Percentiles rank a stretch among this genome's conserved stretches.
Conservation (phyloP, 768 basidiomycete species). For the Leccinellum rugosiceps region DNA sequence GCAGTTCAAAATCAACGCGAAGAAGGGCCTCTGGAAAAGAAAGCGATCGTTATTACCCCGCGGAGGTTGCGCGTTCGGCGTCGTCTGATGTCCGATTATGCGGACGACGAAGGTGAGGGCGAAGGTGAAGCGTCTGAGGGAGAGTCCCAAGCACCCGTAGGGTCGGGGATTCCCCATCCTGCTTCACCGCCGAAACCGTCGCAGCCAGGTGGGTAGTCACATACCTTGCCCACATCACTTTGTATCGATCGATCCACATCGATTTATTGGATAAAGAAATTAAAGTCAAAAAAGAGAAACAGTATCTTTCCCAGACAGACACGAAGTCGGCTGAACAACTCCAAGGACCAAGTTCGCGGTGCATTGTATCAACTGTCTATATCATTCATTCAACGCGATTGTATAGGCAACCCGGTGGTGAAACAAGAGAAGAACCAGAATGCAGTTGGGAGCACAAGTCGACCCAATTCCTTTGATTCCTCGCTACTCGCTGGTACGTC, state of each 20-base stretch:
- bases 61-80: constrained; percentile 3
- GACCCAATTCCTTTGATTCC: not conserved
- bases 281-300: constrained; percentile 3
- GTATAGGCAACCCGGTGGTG: constrained; percentile 13
- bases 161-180: not conserved
- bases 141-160: not conserved
- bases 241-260: not conserved
- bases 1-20: not conserved
- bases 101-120: constrained; percentile 4
- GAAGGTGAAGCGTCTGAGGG: constrained; percentile 3
- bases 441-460: not conserved
- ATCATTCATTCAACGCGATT: not conserved
- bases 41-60: not conserved
- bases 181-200: constrained; percentile 6
- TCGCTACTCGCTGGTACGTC: constrained; percentile 16
- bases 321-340: not conserved
- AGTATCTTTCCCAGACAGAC: not conserved
- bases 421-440: constrained; percentile 17
- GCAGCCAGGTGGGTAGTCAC: not conserved
- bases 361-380: not conserved
- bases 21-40: constrained; percentile 5
- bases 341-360: constrained; percentile 1
- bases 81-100: constrained; percentile 2
- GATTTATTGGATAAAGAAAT: constrained; percentile 1
- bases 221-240: not conserved